phyloP scores from a whole-genome alignment of 2,329 filamentous ascomycete genomes.

The Leptographium lundbergii region DNA sequence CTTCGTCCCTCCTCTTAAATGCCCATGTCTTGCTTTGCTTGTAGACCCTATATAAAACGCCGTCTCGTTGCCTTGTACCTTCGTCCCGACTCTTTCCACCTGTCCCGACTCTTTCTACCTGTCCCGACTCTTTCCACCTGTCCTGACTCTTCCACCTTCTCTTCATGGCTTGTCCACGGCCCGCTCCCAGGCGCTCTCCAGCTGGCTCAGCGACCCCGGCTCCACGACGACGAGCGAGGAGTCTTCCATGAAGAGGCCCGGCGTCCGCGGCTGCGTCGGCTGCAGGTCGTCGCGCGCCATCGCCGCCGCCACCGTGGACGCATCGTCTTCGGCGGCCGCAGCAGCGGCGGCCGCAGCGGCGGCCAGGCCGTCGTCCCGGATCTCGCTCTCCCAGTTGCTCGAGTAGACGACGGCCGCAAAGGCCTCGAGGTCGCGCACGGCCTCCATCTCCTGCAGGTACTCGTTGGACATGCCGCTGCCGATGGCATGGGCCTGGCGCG shows the following conservation, averaged over 20 bases:
- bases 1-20: neutral
- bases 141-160: too few species aligned
- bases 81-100: neutral
- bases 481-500: constrained; percentile 80
- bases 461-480: constrained; percentile 64
- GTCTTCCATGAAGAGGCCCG: constrained; percentile 24
- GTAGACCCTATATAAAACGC: neutral
- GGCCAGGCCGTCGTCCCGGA: constrained; percentile 34
- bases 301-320: neutral
- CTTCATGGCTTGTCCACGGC: constrained; percentile 33
- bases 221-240: constrained; percentile 40
- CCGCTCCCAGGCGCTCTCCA: constrained; percentile 61
- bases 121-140: too few species aligned
- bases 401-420: constrained; percentile 82
- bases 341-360: constrained; percentile 20
- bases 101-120: too few species aligned
- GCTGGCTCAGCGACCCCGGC: constrained; percentile 28
- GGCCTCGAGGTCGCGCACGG: constrained; percentile 62
- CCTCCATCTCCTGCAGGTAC: constrained; percentile 64
- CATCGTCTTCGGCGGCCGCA: constrained; percentile 7
- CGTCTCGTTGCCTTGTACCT: neutral
- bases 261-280: too few species aligned
- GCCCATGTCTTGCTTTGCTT: neutral
- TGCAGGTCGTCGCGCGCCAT: neutral
- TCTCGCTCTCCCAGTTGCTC: constrained; percentile 65